Evolutionary conservation across 1,284 basidiomycete species (phyloP), one percentile per base, ranked within the genome.

Genomic region (Xanthoconium separans): DNA sequence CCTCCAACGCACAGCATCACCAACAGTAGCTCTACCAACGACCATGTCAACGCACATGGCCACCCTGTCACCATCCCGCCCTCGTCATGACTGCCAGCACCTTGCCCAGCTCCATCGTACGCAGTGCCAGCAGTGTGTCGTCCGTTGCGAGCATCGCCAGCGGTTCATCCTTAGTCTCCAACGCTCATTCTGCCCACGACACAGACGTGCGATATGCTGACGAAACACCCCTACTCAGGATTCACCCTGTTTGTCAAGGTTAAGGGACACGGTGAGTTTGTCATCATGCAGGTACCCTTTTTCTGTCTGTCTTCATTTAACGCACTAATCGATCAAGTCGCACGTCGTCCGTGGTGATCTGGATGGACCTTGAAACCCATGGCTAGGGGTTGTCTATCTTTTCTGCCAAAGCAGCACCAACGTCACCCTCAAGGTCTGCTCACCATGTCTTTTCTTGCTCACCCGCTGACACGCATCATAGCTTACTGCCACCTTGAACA

Each of bases 351-450:
- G 75, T 0, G 78, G 78, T 29, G 83, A 83, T 54, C 78, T 75
- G 0, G 73, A 80, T 51, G 72, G 76, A 4, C 80, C 79, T 1
- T 70, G 70, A 16, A 82, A 84, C 50, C 83, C 83, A 2, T 77
- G 81, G 3, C 75, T 91, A 1, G 90, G 90, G 2, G 76, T 75
- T 7, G 76, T 91, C 22, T 90, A 91, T 68, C 77, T 93, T 15
- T 73, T 93, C 9, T 75, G 82, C 50, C 80, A 90, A 60, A 89
- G 85, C 66, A 89, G 87, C 70, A 89, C 85, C 42, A 93, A 93
- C 58, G 88, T 90, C 0, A 87, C 85, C 2, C 76, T 93, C 46
- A 86, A 85, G 74, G 83, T 86, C 51, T 36, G 42, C 12, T 31
- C 18, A n/a, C 8, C 3, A 18, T 36, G 49, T 47, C 30, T 40